phyloP scores from a whole-genome alignment of 2,329 filamentous ascomycete species.

The Trichophyton simii region DNA sequence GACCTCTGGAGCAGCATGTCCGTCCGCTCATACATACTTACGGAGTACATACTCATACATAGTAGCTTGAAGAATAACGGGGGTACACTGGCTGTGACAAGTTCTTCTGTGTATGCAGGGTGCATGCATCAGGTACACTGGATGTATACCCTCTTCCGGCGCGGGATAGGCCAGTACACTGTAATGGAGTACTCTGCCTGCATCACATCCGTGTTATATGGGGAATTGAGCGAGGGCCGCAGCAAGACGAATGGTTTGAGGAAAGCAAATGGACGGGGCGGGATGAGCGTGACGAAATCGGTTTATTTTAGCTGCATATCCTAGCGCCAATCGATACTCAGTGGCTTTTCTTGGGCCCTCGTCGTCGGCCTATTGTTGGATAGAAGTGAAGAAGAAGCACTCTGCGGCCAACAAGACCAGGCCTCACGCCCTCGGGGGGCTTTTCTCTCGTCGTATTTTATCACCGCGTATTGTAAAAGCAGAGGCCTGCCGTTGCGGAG shows the following conservation, averaged over 20 bases:
- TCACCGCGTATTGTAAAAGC: not conserved
- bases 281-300: not conserved
- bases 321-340: not conserved
- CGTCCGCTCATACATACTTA: too few species aligned
- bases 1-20: not conserved
- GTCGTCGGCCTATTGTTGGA: not conserved
- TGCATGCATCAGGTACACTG: not conserved
- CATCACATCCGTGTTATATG: conserved; percentile 1
- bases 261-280: not conserved
- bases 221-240: not conserved
- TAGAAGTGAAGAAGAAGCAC: not conserved
- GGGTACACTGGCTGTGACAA: not conserved
- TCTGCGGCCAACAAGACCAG: not conserved
- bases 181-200: not conserved
- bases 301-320: not conserved
- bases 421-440: not conserved
- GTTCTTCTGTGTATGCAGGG: not conserved
- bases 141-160: not conserved
- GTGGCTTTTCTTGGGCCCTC: not conserved
- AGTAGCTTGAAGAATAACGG: not conserved
- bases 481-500: conserved; percentile 2
- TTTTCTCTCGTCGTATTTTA: not conserved
- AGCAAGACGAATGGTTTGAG: not conserved
- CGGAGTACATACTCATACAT: too few species aligned
- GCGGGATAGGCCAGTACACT: not conserved